Conservation (phyloP, 345 rosid species). For the Psidium friedrichsthalianum region DNA sequence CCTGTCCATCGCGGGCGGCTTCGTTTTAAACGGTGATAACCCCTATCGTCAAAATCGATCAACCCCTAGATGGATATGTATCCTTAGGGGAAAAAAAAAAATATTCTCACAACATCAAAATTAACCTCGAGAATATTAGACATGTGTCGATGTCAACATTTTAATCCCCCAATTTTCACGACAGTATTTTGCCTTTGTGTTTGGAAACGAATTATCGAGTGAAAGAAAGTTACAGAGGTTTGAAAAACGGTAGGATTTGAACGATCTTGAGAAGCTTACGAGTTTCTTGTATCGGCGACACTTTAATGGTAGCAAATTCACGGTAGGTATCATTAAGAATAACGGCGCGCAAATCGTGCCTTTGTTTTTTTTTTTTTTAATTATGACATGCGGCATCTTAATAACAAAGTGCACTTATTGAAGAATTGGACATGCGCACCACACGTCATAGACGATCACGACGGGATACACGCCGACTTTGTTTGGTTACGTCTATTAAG, state of each 20-base stretch:
- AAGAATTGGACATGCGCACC: neutral
- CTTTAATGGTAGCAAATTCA: too few species aligned
- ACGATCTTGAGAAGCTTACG: neutral
- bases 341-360: neutral
- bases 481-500: neutral
- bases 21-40: too few species aligned
- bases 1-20: too few species aligned
- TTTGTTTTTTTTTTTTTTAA: too few species aligned
- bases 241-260: neutral
- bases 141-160: too few species aligned
- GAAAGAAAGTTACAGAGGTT: neutral
- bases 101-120: neutral
- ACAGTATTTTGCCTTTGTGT: neutral
- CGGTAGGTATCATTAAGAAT: neutral
- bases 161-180: too few species aligned
- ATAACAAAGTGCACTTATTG: accelerated
- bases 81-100: too few species aligned
- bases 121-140: neutral
- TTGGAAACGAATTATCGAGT: neutral
- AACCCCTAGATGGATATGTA: too few species aligned
- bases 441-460: accelerated
- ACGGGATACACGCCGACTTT: neutral
- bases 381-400: neutral
- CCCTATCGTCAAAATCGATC: too few species aligned
- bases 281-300: accelerated